Conservation (phyloP, 2,329 filamentous ascomycete species). For the Pseudogymnoascus verrucosus region DNA sequence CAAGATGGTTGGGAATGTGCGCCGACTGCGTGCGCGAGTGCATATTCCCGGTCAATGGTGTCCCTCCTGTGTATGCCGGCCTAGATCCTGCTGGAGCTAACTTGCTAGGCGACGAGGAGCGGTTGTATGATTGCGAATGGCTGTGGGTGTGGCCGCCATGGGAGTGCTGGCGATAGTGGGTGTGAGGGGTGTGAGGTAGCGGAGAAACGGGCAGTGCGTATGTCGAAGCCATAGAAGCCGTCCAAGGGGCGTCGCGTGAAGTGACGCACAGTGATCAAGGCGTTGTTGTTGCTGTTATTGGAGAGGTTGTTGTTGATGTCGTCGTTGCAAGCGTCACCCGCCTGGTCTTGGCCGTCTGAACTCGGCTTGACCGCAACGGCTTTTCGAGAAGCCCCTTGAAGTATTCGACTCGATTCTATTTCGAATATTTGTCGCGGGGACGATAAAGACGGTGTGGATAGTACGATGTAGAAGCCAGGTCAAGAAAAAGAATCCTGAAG, state of each 20-base stretch:
- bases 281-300: slow-evolving; percentile 9
- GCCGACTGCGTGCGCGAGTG: slow-evolving; percentile 9
- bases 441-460: background rate
- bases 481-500: background rate
- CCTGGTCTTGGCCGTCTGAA: slow-evolving; percentile 4
- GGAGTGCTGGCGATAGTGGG: slow-evolving; percentile 15
- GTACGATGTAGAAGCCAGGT: background rate
- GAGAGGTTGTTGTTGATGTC: slow-evolving; percentile 36
- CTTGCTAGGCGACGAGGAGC: slow-evolving; percentile 17
- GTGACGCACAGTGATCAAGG: background rate
- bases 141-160: slow-evolving; percentile 13
- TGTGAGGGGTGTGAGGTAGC: slow-evolving; percentile 21
- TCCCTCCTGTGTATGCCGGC: background rate
- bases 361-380: background rate
- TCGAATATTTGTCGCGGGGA: background rate
- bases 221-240: slow-evolving; percentile 25
- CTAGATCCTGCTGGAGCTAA: slow-evolving; percentile 1
- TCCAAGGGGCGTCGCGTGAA: background rate
- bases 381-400: background rate
- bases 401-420: background rate
- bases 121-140: slow-evolving; percentile 14
- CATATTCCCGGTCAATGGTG: background rate
- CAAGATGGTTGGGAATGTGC: background rate
- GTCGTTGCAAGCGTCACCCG: slow-evolving; percentile 1
- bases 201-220: slow-evolving; percentile 28